phyloP scores from a whole-genome alignment of 805 yeast species.

The Huiozyma naganishii region DNA sequence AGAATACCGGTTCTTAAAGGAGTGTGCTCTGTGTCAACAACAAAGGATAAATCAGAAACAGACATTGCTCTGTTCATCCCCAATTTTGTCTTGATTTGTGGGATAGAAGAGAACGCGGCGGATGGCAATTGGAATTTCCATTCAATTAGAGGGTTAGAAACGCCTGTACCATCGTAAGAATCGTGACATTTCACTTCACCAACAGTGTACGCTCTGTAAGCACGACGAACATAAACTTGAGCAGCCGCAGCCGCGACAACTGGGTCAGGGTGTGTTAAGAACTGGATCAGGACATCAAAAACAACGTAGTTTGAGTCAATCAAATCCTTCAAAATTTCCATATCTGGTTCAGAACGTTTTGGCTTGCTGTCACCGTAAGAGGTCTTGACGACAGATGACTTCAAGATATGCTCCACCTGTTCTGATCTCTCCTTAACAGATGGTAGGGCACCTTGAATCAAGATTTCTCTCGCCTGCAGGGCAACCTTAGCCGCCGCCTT shows the following conservation, averaged over 20 bases:
- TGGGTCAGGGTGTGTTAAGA: conserved; percentile 71
- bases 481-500: conserved; percentile 90
- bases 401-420: conserved; percentile 91
- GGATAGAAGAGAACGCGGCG: conserved; percentile 66
- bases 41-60: conserved; percentile 82
- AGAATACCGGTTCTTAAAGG: conserved; percentile 78
- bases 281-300: conserved; percentile 90
- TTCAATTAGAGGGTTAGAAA: conserved; percentile 57
- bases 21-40: conserved; percentile 56
- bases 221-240: conserved; percentile 92
- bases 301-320: conserved; percentile 94
- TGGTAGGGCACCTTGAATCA: conserved; percentile 94
- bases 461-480: conserved; percentile 87
- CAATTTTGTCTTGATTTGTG: conserved; percentile 35
- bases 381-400: conserved; percentile 81
- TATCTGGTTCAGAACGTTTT: conserved; percentile 71
- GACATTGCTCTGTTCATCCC: conserved; percentile 80
- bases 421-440: conserved; percentile 93
- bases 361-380: conserved; percentile 77
- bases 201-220: conserved; percentile 91
- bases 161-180: conserved; percentile 16
- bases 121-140: conserved; percentile 86
- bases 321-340: conserved; percentile 74
- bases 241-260: conserved; percentile 93
- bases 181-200: conserved; percentile 59